Conservation (phyloP, 2,329 filamentous ascomycete genomes). For the Calycina herbarum region DNA sequence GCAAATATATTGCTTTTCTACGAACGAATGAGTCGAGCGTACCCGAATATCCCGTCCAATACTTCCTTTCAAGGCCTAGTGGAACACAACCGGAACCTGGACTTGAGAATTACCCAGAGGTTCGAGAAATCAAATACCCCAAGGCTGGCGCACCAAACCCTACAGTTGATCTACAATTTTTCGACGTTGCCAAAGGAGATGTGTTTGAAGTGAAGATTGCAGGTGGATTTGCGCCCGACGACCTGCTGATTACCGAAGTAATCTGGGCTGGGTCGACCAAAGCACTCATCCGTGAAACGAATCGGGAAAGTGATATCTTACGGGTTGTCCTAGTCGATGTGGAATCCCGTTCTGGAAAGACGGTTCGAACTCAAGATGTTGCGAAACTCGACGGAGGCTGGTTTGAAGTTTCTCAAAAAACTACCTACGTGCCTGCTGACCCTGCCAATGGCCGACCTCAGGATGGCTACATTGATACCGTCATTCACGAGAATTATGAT, state of each 20-base stretch:
- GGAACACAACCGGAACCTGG: slow-evolving; percentile 66
- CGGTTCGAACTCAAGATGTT: slow-evolving; percentile 77
- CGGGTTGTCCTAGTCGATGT: slow-evolving; percentile 87
- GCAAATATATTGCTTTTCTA: slow-evolving; percentile 85
- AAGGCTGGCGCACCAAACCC: slow-evolving; percentile 95
- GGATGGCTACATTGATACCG: slow-evolving; percentile 90
- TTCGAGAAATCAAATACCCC: slow-evolving; percentile 92
- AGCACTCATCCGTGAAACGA: slow-evolving; percentile 87
- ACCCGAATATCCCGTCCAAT: slow-evolving; percentile 89
- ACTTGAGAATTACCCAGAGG: slow-evolving; percentile 87
- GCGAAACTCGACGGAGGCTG: slow-evolving; percentile 89
- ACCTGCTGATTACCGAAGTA: slow-evolving; percentile 90
- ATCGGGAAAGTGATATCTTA: slow-evolving; percentile 89
- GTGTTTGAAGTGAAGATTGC: slow-evolving; percentile 77
- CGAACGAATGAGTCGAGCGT: slow-evolving; percentile 92
- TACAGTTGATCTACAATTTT: slow-evolving; percentile 83
- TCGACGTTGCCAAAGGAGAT: slow-evolving; percentile 75
- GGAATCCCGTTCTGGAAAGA: slow-evolving; percentile 67
- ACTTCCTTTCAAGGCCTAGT: slow-evolving; percentile 85
- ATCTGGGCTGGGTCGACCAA: slow-evolving; percentile 80
- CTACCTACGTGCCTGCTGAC: slow-evolving; percentile 83
- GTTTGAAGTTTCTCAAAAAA: slow-evolving; percentile 91
- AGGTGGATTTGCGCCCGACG: slow-evolving; percentile 74
- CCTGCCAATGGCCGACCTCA: slow-evolving; percentile 70
- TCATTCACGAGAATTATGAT: slow-evolving; percentile 83